A percentile compares a stretch with the other conserved stretches of the same genome.
These are phyloP conservation scores for Blastocystis sp. DNA, from an alignment of 352 stramenopile species.

Conservation along the genomic window DNA sequence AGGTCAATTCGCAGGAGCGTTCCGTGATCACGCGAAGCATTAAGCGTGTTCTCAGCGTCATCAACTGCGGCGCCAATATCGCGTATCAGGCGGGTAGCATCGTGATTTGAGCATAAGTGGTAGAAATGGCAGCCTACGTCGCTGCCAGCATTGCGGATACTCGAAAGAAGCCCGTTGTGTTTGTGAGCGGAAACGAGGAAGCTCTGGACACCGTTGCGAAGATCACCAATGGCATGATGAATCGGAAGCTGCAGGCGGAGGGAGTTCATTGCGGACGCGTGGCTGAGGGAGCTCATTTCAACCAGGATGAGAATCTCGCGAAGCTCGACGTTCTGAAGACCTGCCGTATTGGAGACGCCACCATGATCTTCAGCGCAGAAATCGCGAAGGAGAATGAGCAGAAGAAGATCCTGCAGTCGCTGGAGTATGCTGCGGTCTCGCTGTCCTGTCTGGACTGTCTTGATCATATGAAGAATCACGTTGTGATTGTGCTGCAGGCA, in stretches of 20 bases:
- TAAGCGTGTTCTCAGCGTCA: background rate
- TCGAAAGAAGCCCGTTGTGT: background rate
- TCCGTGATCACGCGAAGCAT: background rate
- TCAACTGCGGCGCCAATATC: background rate
- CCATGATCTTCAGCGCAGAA: background rate
- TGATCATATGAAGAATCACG: no score
- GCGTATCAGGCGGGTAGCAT: background rate
- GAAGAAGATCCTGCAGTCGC: no score
- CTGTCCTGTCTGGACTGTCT: no score
- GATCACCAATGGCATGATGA: background rate
- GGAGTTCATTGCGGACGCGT: slow-evolving; percentile 2
- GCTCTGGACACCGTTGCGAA: background rate
- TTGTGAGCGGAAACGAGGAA: slow-evolving; percentile 3
- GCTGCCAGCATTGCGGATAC: background rate
- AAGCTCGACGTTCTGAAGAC: background rate
- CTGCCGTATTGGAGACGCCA: background rate
- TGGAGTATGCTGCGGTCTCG: no score
- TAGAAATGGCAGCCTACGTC: background rate
- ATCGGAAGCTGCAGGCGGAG: no score
- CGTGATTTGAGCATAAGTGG: background rate
- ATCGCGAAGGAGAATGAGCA: background rate
- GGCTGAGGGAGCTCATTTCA: background rate
- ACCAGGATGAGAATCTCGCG: background rate
- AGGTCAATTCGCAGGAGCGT: background rate
- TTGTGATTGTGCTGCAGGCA: no score